Evolutionary conservation across 2,329 filamentous ascomycete genomes (phyloP), one percentile per base, ranked within the genome.

Genomic region (Fusarium sp.): DNA sequence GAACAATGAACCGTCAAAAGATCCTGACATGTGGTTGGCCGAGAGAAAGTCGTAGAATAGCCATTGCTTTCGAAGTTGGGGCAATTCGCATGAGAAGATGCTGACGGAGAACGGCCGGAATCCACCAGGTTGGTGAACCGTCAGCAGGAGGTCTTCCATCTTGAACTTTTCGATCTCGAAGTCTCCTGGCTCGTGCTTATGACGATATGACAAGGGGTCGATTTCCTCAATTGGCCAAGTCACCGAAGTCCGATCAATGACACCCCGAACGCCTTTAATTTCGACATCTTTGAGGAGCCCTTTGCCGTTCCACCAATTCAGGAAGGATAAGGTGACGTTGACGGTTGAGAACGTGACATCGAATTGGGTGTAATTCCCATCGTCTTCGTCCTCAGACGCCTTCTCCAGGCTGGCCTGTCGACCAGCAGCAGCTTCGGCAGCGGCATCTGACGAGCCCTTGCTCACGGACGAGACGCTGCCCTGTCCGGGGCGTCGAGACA

Each of bases 261-360:
- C 94, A 23, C 96, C 96, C 64, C 96, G 89, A 31, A 99, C 93
- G 6, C 96, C 96, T 77, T 94, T 96, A 55, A 99, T 91, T 77
- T 98, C 94, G 43, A 99, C 96, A 77, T 98, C 94, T 73, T 93
- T 91, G 9, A 99, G 84, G 7, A 97, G 86, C 0, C 96, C 96
- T 79, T 95, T 98, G 23, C 96, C 95, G 74, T 97, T 98, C 89
- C 97, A 97, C 96, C 96, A 99, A 78, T 98, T 98, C n/a, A 94
- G 87, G 74, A 99, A 98, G 0, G 96, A 99, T 28, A 99, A 81
- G 0, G 95, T 98, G 43, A 99, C 95, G 76, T 99, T 97, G 66
- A 99, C 94, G 1, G 94, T 97, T 68, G 96, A 94, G 63, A 99
- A 94, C 0, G 94, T 97, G 15, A 99, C 85, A 76, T 99, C 96